Evolutionary conservation across 2,329 filamentous ascomycete species (phyloP).

Genomic region (Hypoxylon sp.): DNA sequence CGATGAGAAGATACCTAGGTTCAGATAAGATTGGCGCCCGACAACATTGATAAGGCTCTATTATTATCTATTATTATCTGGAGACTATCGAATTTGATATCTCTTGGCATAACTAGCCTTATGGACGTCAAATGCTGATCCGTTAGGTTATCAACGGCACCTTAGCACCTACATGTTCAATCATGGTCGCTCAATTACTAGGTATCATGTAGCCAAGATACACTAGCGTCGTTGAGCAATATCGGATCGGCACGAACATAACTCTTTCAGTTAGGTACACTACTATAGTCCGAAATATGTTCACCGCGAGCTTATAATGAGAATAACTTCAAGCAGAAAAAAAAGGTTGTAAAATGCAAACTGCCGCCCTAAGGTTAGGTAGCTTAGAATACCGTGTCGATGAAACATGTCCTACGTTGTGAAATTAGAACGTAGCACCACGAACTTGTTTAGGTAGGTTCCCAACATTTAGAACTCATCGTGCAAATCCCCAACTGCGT

Average conservation of each 20-base stretch:
- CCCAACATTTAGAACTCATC: slow-evolving; percentile 17
- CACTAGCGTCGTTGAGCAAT: not conserved
- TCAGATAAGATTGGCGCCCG: not conserved
- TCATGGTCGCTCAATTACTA: slow-evolving; percentile 25
- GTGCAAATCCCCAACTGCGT: slow-evolving; percentile 9
- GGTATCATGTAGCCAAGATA: slow-evolving; percentile 31
- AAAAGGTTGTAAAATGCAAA: not conserved
- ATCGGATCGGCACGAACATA: slow-evolving; percentile 8
- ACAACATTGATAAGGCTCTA: slow-evolving; percentile 17
- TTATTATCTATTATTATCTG: slow-evolving; percentile 15
- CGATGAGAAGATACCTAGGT: slow-evolving; percentile 2
- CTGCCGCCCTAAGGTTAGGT: not conserved
- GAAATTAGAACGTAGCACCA: slow-evolving; percentile 35
- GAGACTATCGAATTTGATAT: slow-evolving; percentile 28
- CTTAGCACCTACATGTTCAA: slow-evolving; percentile 11
- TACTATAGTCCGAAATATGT: not conserved
- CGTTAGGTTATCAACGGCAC: slow-evolving; percentile 21
- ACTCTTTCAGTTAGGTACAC: not conserved
- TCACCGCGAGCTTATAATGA: not conserved
- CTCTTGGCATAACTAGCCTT: slow-evolving; percentile 34
- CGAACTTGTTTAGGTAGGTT: slow-evolving; percentile 15
- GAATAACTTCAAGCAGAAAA: slow-evolving; percentile 1
- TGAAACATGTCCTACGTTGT: slow-evolving; percentile 21
- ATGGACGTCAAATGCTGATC: slow-evolving; percentile 22
- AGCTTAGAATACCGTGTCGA: not conserved